phyloP scores from a whole-genome alignment of 2,329 filamentous ascomycete genomes.

The Cytospora leucostoma region DNA sequence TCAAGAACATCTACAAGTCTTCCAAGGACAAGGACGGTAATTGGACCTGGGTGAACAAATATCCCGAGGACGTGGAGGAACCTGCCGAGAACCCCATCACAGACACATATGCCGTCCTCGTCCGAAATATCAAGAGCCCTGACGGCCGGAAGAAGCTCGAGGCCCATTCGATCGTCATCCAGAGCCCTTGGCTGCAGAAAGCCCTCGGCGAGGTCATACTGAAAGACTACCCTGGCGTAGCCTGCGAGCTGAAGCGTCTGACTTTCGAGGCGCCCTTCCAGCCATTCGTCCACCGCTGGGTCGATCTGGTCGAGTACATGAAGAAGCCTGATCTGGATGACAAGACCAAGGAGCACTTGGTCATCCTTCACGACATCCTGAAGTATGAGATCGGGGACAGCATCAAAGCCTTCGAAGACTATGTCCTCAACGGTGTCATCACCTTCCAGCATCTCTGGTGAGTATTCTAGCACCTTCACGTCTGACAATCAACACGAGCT shows the following conservation, averaged over 20 bases:
- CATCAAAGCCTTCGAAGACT: slow-evolving; percentile 53
- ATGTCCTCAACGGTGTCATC: slow-evolving; percentile 54
- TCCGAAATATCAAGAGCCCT: slow-evolving; percentile 58
- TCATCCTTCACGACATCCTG: slow-evolving; percentile 50
- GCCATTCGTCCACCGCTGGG: slow-evolving; percentile 68
- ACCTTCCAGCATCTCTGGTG: slow-evolving; percentile 53
- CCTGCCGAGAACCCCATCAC: slow-evolving; percentile 63
- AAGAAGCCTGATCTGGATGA: slow-evolving; percentile 45
- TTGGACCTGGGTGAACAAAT: slow-evolving; percentile 57
- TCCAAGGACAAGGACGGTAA: slow-evolving; percentile 51
- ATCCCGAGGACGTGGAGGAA: slow-evolving; percentile 55
- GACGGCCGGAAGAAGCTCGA: slow-evolving; percentile 62
- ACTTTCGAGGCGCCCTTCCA: slow-evolving; percentile 63
- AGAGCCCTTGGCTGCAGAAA: slow-evolving; percentile 61
- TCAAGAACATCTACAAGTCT: slow-evolving; percentile 46
- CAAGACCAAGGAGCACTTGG: slow-evolving; percentile 48
- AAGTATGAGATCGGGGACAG: slow-evolving; percentile 52
- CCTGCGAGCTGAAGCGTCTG: slow-evolving; percentile 59
- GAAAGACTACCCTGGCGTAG: slow-evolving; percentile 60
- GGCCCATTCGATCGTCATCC: slow-evolving; percentile 64
- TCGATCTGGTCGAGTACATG: slow-evolving; percentile 45
- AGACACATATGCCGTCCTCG: slow-evolving; percentile 60
- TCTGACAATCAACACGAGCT: not conserved
- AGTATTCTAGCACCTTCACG: not conserved
- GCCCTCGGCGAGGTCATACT: slow-evolving; percentile 55